Base-by-base conservation (phyloP, 495 filamentous ascomycete species). In the Margaritispora aquatica region DNA sequence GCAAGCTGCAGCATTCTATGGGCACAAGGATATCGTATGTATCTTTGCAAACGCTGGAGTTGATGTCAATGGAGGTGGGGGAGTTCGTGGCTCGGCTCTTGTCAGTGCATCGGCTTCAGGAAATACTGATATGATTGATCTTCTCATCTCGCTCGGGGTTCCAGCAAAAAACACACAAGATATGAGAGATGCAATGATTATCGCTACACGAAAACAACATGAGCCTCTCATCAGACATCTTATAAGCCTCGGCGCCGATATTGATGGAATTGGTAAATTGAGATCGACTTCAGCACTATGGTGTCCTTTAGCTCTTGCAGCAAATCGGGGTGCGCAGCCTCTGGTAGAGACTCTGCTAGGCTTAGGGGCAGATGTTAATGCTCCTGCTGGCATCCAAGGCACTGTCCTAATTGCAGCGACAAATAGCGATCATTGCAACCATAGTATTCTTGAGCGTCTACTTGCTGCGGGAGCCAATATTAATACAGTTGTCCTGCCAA, bases 1-100 rank as follows among this genome's bases (percentile, higher is more conserved):
- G 17, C 62, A 70, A 44, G 64, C 62, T 8, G 71, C 73, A 19
- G 67, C 63, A 26, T 1, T 21, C 2, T 4, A 17, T 19, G 58
- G 62, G 11, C 11, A 63, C 21, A 9, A 27, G 1, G 23, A 62
- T 19, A 49, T 41, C 58, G 26, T 66, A 8, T 13, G 24, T 22
- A 5, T 53, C 20, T n/a, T 48, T 8, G 21, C 21, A 9, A 8
- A 19, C 5, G 21, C 15, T 19, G 44, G 44, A n/a, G 44, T 23
- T 23, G 44, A 48, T 48, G 44, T 48, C 17, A 48, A 48, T 48
- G 44, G 5, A 48, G 21, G 8, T n/a, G 44, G 44, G 15, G 44
- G 44, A 23, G 44, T 19, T 19, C 21, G 21, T 7, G 44, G 44
- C 15, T 7, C 17, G 8, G 44, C 44, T n/a, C 21, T 48, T n/a